phyloP scores from a whole-genome alignment of 75 land plant genomes.

The Selaginella tamariscina region DNA sequence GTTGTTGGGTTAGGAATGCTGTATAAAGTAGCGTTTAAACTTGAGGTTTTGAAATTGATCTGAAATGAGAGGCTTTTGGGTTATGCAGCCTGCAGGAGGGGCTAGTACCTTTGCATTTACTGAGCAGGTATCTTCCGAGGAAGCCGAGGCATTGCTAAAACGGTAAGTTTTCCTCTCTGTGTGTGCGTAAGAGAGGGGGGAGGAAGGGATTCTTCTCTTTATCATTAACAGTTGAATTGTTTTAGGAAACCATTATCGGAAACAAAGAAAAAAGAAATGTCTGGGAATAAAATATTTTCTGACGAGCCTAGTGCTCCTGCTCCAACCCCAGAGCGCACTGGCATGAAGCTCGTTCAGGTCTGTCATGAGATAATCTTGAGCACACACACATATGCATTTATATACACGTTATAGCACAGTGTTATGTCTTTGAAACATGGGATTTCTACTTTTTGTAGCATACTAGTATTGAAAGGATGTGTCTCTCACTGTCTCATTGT shows the following conservation, averaged over 20 bases:
- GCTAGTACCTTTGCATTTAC: constrained; percentile 30
- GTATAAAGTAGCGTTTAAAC: too few relatives aligned
- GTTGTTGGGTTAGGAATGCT: too few relatives aligned
- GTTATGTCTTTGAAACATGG: too few relatives aligned
- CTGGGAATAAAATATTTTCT: constrained; percentile 86
- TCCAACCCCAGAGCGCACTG: not conserved
- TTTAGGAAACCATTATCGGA: constrained; percentile 77
- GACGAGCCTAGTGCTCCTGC: not conserved
- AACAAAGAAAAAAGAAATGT: constrained; percentile 67
- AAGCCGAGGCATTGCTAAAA: constrained; percentile 30
- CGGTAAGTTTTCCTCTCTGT: constrained; percentile 14
- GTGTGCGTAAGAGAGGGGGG: too few relatives aligned
- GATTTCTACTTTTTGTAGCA: too few relatives aligned
- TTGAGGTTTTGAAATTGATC: too few relatives aligned
- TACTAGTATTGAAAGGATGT: too few relatives aligned
- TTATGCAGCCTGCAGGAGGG: constrained; percentile 38
- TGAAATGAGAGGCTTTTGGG: too few relatives aligned
- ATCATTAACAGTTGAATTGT: not conserved
- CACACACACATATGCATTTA: too few relatives aligned
- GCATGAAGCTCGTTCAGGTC: not conserved
- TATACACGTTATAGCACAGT: too few relatives aligned
- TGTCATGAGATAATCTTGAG: too few relatives aligned
- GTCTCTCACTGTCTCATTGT: too few relatives aligned
- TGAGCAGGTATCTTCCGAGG: constrained; percentile 33
- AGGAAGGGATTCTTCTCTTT: not conserved